Evolutionary conservation across 345 rosid species (phyloP).

Genomic region (Salix koriyanagi): DNA sequence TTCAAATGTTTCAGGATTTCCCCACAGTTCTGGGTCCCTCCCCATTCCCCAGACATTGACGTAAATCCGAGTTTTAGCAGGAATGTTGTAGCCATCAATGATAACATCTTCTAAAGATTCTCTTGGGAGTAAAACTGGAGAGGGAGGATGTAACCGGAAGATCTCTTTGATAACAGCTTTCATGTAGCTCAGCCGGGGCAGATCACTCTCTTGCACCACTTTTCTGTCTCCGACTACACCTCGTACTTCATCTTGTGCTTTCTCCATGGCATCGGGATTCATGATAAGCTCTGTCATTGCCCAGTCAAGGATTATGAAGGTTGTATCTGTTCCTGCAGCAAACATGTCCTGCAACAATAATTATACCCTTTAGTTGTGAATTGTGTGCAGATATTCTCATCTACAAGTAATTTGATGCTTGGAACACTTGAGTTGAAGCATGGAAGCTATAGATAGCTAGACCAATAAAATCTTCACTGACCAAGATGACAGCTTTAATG

Average conservation of each 20-base stretch:
- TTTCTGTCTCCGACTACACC: constrained; percentile 1
- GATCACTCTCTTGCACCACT: constrained; percentile 12
- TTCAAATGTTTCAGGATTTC: constrained; percentile 11
- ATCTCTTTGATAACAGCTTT: constrained; percentile 18
- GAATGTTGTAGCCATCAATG: constrained; percentile 18
- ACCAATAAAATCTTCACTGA: constrained; percentile 6
- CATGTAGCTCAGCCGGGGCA: constrained; percentile 15
- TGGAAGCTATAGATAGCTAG: neutral
- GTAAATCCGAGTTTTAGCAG: constrained; percentile 12
- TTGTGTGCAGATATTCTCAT: neutral
- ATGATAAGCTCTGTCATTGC: constrained; percentile 22
- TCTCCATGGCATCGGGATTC: constrained; percentile 18
- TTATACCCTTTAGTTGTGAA: neutral
- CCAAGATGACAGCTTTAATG: constrained; percentile 23
- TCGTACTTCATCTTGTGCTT: constrained; percentile 23
- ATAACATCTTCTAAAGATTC: constrained; percentile 18
- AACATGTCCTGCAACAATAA: constrained; percentile 22
- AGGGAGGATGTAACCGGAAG: constrained; percentile 16
- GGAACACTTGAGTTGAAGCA: neutral
- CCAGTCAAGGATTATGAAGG: constrained; percentile 23
- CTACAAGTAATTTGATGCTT: neutral
- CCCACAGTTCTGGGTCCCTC: constrained; percentile 13
- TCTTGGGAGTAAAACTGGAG: constrained; percentile 14
- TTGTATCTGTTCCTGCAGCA: constrained; percentile 25
- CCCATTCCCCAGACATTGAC: constrained; percentile 17